Percentiles rank a stretch among this genome's conserved stretches.
Conservation (phyloP, 768 basidiomycete genomes). For the Leccinum incarnatum region DNA sequence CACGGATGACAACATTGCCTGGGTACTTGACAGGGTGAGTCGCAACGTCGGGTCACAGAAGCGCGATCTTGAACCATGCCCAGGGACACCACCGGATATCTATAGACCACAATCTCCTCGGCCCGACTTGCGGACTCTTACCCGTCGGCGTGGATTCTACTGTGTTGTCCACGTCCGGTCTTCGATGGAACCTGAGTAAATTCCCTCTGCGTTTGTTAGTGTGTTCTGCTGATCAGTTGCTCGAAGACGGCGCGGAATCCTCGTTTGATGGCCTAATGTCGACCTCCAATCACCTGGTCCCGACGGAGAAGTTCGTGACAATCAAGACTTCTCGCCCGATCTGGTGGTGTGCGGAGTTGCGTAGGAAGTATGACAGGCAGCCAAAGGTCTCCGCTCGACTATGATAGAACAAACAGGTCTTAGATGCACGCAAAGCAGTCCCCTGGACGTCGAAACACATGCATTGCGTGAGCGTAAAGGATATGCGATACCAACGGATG, state of each 20-base stretch:
- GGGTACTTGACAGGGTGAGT: constrained; percentile 78
- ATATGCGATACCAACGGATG: neutral
- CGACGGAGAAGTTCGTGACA: constrained; percentile 59
- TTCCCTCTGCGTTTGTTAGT: constrained; percentile 3
- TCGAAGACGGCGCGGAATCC: constrained; percentile 57
- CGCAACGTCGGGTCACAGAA: neutral
- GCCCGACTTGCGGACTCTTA: constrained; percentile 91
- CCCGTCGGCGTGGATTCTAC: constrained; percentile 84
- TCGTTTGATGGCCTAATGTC: constrained; percentile 85
- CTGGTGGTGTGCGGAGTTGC: constrained; percentile 85
- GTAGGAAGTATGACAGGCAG: neutral
- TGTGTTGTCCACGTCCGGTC: constrained; percentile 74
- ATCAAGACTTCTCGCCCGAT: constrained; percentile 80
- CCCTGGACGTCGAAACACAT: neutral
- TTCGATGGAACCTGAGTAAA: constrained; percentile 88
- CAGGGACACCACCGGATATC: constrained; percentile 83
- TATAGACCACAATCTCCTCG: constrained; percentile 71
- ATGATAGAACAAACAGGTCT: neutral
- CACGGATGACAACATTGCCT: constrained; percentile 89
- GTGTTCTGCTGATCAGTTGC: constrained; percentile 4
- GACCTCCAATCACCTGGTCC: constrained; percentile 89
- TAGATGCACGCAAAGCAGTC: neutral
- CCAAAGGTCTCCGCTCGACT: neutral
- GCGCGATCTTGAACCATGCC: neutral
- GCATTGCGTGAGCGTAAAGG: neutral